Evolutionary conservation across 176 grass and related monocot genomes (phyloP).

Genomic region (Carex pumila): DNA sequence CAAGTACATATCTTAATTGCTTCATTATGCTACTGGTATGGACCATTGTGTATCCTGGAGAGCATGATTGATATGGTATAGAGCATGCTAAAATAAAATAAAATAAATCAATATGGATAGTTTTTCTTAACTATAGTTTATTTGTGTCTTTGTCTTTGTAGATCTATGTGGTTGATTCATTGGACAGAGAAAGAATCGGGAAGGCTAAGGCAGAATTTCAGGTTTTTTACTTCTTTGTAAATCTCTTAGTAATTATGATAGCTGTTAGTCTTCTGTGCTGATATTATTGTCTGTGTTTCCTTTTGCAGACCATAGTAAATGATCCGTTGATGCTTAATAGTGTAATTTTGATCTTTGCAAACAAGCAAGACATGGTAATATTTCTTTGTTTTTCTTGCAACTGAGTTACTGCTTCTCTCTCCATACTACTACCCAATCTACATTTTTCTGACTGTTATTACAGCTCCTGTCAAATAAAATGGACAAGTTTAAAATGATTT

Average conservation of each 20-base stretch:
- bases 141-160: not conserved
- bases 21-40: slow-evolving; percentile 3
- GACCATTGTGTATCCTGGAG: not conserved
- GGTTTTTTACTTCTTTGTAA: slow-evolving; percentile 14
- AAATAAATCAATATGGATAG: not conserved
- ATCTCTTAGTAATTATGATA: not conserved
- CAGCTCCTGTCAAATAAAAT: not conserved
- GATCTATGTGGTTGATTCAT: slow-evolving; percentile 42
- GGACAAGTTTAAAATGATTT: not conserved
- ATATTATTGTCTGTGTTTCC: slow-evolving; percentile 2
- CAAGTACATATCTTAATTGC: not conserved
- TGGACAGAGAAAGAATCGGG: slow-evolving; percentile 38
- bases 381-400: not conserved
- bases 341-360: slow-evolving; percentile 27
- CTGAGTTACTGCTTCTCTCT: not conserved
- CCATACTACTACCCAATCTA: not conserved
- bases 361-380: slow-evolving; percentile 23
- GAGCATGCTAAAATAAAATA: not conserved
- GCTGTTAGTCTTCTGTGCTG: not conserved
- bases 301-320: slow-evolving; percentile 22
- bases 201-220: slow-evolving; percentile 37
- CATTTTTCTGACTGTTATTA: not conserved
- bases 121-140: not conserved
- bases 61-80: not conserved
- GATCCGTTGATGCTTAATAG: slow-evolving; percentile 23